These are phyloP conservation scores for Entophlyctis helioformis DNA, from an alignment of 192 early-diverging fungal species.

Conservation along the genomic window DNA sequence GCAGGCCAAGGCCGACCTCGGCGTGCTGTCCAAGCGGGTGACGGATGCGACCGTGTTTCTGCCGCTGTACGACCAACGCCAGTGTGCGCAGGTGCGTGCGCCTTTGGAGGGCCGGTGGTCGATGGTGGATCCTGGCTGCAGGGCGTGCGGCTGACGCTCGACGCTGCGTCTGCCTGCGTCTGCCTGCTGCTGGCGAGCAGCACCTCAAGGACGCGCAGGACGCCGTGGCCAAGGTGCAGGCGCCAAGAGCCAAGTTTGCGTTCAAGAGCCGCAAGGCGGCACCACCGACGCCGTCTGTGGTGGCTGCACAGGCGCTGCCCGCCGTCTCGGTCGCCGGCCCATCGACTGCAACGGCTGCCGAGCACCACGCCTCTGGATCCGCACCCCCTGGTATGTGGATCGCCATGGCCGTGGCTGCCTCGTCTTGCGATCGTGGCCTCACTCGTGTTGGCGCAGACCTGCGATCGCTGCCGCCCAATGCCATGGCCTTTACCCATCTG, in stretches of 20 bases:
- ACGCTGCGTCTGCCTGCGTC: neutral
- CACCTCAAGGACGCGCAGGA: conserved; percentile 25
- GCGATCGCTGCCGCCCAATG: conserved; percentile 20
- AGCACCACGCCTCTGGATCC: conserved; percentile 1
- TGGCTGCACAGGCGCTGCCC: neutral
- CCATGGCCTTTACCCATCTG: conserved; percentile 14
- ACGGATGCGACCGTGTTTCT: conserved; percentile 53
- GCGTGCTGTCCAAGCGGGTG: conserved; percentile 40
- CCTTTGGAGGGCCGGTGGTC: too few species aligned
- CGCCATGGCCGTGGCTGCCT: too few species aligned
- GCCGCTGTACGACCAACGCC: conserved; percentile 56
- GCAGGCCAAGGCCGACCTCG: conserved; percentile 20
- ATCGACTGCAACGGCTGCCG: neutral
- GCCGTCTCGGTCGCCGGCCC: neutral
- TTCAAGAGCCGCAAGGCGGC: conserved; percentile 41
- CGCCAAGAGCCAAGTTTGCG: conserved; percentile 37
- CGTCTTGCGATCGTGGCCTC: neutral
- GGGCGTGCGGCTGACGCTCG: too few species aligned
- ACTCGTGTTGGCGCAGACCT: neutral
- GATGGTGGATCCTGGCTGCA: too few species aligned
- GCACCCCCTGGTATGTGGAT: neutral
- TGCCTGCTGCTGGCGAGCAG: neutral
- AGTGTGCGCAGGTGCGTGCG: conserved; percentile 35
- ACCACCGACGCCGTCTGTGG: conserved; percentile 1
- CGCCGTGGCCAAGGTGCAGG: conserved; percentile 18